Base-by-base conservation (phyloP, 345 rosid genomes). In the Pistacia vera region DNA sequence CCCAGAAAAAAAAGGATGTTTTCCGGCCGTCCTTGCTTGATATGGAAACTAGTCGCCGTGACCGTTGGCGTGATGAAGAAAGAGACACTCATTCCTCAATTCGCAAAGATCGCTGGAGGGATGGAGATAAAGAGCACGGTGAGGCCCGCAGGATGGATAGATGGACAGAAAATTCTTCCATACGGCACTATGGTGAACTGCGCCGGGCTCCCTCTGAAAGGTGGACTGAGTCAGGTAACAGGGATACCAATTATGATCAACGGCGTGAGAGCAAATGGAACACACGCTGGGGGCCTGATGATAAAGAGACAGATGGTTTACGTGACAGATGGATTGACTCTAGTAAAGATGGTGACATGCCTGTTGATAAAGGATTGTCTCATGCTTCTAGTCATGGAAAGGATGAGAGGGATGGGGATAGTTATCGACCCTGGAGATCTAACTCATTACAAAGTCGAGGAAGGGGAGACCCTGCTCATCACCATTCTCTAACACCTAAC, bases 251-350 rank as follows among this genome's bases (percentile, higher is more conserved):
- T 67, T 70, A 89, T 77, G 97, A 92, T 71, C 98, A 91, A 83
- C 88, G 95, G 51, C 94, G 97, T 20, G 99, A 93, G 84, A 92
- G 90, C 90, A 96, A 96, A 87, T 96, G 99, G 98, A 96, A 91
- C 85, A 84, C 97, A 51, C 95, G 97, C 74, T 96, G 99, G 97
- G 98, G 99, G 0, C 98, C 97, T 81, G 97, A 87, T 66, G 88
- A 88, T 56, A 96, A 88, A 80, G 97, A 81, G 63, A 64, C 75
- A 52, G 95, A 91, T 63, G 86, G 79, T 68, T 74, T 70, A 13
- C 94, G 82, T 59, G 93, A 89, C 22, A 91, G 84, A 85, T 83
- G 86, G 90, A 68, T 71, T 48, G 96, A 90, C 57, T 70, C 90
- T 83, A 85, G 91, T 14, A 92, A 79, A 86, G 94, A 90, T 75